Percentiles rank a stretch among this genome's conserved stretches.
Conservation (phyloP, 352 stramenopile genomes). For the Phytophthora pluvialis region DNA sequence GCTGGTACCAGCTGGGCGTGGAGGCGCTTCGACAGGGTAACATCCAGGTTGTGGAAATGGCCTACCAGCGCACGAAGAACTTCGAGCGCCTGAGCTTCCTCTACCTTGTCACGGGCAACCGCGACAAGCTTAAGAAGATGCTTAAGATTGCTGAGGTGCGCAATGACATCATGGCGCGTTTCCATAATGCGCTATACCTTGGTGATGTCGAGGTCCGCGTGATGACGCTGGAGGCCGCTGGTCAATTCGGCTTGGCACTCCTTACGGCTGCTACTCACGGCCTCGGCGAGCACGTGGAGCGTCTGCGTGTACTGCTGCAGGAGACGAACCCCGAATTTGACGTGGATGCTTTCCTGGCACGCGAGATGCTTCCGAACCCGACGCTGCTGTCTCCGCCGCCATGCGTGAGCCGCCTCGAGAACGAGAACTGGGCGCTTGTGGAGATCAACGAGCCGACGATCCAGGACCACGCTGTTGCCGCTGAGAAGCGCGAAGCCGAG, state of each 20-base stretch:
- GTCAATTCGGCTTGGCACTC: slow-evolving; percentile 96
- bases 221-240: slow-evolving; percentile 95
- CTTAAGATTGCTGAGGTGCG: slow-evolving; percentile 99
- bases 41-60: slow-evolving; percentile 99
- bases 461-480: slow-evolving; percentile 80
- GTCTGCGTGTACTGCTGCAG: slow-evolving; percentile 92
- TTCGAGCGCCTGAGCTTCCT: slow-evolving; percentile 99
- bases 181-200: slow-evolving; percentile 98
- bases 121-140: slow-evolving; percentile 99
- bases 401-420: slow-evolving; percentile 91
- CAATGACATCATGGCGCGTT: slow-evolving; percentile 98
- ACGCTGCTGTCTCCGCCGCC: slow-evolving; percentile 94
- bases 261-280: slow-evolving; percentile 96
- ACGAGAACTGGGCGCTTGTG: slow-evolving; percentile 98
- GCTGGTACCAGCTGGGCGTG: slow-evolving; percentile 97
- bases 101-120: slow-evolving; percentile 98
- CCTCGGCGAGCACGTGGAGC: slow-evolving; percentile 94
- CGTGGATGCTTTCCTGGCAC: slow-evolving; percentile 64
- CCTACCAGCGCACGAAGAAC: slow-evolving; percentile 99
- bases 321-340: slow-evolving; percentile 89
- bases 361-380: slow-evolving; percentile 70
- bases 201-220: slow-evolving; percentile 96
- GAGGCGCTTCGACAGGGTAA: slow-evolving; percentile 99
- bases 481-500: slow-evolving; percentile 82
- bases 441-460: slow-evolving; percentile 93